phyloP scores from a whole-genome alignment of 306 rosid species.

The Styphnolobium japonicum region DNA sequence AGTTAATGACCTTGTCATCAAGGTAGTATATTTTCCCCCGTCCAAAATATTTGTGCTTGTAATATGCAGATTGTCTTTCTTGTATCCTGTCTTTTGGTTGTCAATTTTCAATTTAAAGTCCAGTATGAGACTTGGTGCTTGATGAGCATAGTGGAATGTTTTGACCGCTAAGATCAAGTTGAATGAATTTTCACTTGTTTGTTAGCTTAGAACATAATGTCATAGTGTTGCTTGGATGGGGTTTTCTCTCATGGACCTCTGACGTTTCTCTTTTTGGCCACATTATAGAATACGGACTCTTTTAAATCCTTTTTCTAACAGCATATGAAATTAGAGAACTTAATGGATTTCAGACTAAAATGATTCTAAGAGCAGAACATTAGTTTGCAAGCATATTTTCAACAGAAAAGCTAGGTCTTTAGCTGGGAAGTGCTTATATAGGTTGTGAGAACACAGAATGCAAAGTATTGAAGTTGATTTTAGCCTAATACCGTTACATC shows the following conservation, averaged over 20 bases:
- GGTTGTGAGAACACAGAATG: background rate
- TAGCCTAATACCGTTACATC: background rate
- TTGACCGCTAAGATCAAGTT: slow-evolving; percentile 10
- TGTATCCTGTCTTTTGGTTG: slow-evolving; percentile 8
- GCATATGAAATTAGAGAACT: background rate
- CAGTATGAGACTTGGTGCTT: too few relatives aligned
- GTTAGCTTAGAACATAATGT: background rate
- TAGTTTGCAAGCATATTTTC: background rate
- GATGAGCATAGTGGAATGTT: background rate
- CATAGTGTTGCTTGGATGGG: background rate
- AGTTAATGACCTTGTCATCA: slow-evolving; percentile 88
- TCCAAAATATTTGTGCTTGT: background rate
- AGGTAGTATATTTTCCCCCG: slow-evolving; percentile 51
- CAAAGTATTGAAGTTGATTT: slow-evolving; percentile 19
- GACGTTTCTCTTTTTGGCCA: background rate
- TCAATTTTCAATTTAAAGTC: too few relatives aligned
- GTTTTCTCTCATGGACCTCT: background rate
- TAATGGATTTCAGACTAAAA: background rate
- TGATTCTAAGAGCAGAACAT: background rate
- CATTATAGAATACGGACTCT: background rate
- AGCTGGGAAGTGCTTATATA: background rate
- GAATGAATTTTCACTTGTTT: slow-evolving; percentile 9
- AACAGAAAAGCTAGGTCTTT: background rate
- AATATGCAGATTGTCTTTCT: slow-evolving; percentile 11
- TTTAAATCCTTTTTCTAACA: background rate